Evolutionary conservation across 2,329 filamentous ascomycete species (phyloP).

Genomic region (Alternaria longipes): DNA sequence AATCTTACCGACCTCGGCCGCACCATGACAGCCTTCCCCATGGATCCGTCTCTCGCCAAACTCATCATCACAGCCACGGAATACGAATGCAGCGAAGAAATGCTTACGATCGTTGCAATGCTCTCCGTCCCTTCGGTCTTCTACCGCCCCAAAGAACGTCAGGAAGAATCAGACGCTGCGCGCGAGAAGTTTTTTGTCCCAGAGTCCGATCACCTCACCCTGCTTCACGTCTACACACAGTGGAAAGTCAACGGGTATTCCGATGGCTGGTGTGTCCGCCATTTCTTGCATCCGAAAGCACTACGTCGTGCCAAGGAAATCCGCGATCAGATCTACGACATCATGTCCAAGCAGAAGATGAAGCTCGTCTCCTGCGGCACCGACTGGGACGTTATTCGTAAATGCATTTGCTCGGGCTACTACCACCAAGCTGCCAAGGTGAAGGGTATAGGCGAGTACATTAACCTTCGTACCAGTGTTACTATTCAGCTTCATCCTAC

Average conservation of each 20-base stretch:
- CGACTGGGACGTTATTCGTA: slow-evolving; percentile 94
- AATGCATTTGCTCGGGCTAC: slow-evolving; percentile 97
- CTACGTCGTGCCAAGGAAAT: slow-evolving; percentile 92
- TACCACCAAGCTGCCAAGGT: slow-evolving; percentile 97
- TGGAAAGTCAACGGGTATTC: slow-evolving; percentile 92
- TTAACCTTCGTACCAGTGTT: slow-evolving; percentile 93
- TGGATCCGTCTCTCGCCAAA: slow-evolving; percentile 96
- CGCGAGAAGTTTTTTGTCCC: slow-evolving; percentile 98
- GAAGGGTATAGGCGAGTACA: slow-evolving; percentile 96
- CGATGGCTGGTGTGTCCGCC: slow-evolving; percentile 90
- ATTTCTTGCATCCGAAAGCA: slow-evolving; percentile 96
- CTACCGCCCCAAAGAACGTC: slow-evolving; percentile 93
- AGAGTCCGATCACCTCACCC: slow-evolving; percentile 94
- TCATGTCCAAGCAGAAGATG: slow-evolving; percentile 96
- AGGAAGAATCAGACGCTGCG: slow-evolving; percentile 94
- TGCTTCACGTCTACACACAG: slow-evolving; percentile 93
- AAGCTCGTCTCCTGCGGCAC: slow-evolving; percentile 86
- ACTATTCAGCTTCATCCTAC: slow-evolving; percentile 95
- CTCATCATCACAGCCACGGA: slow-evolving; percentile 89
- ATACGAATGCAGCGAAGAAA: slow-evolving; percentile 95
- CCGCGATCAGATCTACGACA: slow-evolving; percentile 89
- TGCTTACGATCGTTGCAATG: slow-evolving; percentile 98
- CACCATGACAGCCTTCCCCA: slow-evolving; percentile 97
- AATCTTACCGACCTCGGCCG: slow-evolving; percentile 86
- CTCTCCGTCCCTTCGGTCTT: slow-evolving; percentile 96